phyloP scores from a whole-genome alignment of 305 asterid genomes.

The Petunia hybrid region DNA sequence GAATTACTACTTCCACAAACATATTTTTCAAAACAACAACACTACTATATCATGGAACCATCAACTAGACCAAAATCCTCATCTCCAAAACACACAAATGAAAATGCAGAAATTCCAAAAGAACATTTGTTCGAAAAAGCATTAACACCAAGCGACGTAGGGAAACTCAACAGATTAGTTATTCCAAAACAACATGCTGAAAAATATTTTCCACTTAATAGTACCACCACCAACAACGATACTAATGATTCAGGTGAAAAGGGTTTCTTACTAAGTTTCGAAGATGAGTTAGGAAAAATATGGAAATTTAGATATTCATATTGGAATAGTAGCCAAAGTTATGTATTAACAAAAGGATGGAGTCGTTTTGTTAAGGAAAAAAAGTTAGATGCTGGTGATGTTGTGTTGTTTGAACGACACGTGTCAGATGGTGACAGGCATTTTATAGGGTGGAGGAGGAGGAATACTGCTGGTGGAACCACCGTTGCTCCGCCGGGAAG shows the following conservation, averaged over 20 bases:
- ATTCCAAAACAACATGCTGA: conserved; percentile 62
- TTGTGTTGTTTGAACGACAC: conserved; percentile 49
- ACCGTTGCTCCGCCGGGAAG: conserved; percentile 25
- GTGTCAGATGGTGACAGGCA: conserved; percentile 40
- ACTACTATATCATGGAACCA: conserved; percentile 38
- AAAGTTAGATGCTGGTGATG: conserved; percentile 53
- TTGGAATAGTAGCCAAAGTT: conserved; percentile 64
- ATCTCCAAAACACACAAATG: not conserved
- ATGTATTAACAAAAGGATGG: conserved; percentile 62
- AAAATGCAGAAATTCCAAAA: conserved; percentile 36
- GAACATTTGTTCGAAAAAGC: conserved; percentile 57
- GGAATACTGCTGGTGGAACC: not conserved
- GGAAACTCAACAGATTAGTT: conserved; percentile 61
- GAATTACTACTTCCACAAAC: not conserved
- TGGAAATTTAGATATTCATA: conserved; percentile 59
- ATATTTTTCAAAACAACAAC: conserved; percentile 33
- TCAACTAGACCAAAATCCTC: conserved; percentile 29
- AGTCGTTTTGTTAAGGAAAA: conserved; percentile 60
- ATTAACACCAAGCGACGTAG: conserved; percentile 61
- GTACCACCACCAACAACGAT: not conserved
- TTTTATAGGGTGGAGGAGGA: conserved; percentile 58
- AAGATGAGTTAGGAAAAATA: conserved; percentile 52
- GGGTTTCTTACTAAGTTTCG: conserved; percentile 49
- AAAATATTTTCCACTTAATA: conserved; percentile 47
- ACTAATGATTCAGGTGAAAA: conserved; percentile 34